Percentiles rank a stretch among this genome's conserved stretches.
These are phyloP conservation scores for Eucalyptus fibrosa DNA, from an alignment of 345 rosid genomes.

Conservation along the genomic window DNA sequence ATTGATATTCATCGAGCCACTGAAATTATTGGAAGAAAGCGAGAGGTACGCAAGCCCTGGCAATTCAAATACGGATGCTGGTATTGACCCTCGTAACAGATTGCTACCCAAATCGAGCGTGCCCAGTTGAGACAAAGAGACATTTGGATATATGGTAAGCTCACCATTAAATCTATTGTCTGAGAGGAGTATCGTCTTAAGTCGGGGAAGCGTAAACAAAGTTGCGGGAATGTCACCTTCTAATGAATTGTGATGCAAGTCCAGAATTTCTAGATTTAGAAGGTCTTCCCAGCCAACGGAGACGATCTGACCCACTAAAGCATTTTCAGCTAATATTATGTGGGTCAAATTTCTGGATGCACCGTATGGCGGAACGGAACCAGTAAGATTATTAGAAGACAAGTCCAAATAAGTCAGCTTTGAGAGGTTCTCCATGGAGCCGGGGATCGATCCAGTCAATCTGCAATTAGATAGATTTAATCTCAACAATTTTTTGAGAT, in stretches of 20 bases:
- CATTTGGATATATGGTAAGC: not conserved
- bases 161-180: conserved; percentile 10
- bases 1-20: conserved; percentile 11
- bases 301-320: conserved; percentile 7
- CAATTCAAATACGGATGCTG: conserved; percentile 1
- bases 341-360: not conserved
- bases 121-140: not conserved
- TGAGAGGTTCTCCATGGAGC: conserved; percentile 2
- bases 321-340: conserved; percentile 5
- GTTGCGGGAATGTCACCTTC: conserved; percentile 12
- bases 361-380: conserved; percentile 12
- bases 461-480: not conserved
- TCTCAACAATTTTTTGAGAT: not conserved
- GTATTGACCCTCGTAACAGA: conserved; percentile 14
- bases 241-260: conserved; percentile 5
- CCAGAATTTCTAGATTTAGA: conserved; percentile 3
- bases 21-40: conserved; percentile 33
- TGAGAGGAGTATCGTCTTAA: not conserved
- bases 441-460: conserved; percentile 12
- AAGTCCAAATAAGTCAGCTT: conserved; percentile 11
- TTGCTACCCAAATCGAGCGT: conserved; percentile 26
- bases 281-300: conserved; percentile 7
- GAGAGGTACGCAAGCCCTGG: not conserved
- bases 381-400: conserved; percentile 10
- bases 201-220: not conserved